Conservation (phyloP, 2,329 filamentous ascomycete species). For the Lasiodiplodia hormozganensis region DNA sequence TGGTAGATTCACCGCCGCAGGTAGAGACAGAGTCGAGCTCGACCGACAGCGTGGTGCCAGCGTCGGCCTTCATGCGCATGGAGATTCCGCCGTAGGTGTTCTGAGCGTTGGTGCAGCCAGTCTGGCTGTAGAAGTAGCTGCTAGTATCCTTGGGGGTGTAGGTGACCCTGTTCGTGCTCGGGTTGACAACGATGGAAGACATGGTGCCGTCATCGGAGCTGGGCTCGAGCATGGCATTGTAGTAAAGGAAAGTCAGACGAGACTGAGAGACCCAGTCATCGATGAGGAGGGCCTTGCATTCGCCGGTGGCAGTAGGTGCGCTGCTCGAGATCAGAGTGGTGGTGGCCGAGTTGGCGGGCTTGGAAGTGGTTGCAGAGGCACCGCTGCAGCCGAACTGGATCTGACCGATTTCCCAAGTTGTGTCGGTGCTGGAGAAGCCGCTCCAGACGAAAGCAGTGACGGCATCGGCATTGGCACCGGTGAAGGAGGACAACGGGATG, state of each 20-base stretch:
- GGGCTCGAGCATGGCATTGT: slow-evolving; percentile 64
- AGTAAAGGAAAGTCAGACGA: slow-evolving; percentile 65
- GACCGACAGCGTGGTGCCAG: slow-evolving; percentile 59
- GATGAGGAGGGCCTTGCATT: slow-evolving; percentile 57
- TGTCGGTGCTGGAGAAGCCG: slow-evolving; percentile 46
- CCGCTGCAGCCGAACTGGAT: slow-evolving; percentile 53
- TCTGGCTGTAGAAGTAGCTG: slow-evolving; percentile 66
- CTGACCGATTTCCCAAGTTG: slow-evolving; percentile 58
- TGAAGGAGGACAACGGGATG: slow-evolving; percentile 58
- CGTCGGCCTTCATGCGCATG: slow-evolving; percentile 61
- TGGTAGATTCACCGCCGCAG: slow-evolving; percentile 53
- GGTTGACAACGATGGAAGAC: slow-evolving; percentile 60
- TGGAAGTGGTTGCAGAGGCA: slow-evolving; percentile 19
- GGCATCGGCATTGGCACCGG: slow-evolving; percentile 58
- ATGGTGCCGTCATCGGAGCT: slow-evolving; percentile 65
- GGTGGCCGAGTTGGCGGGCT: slow-evolving; percentile 22
- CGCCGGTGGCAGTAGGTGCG: slow-evolving; percentile 36
- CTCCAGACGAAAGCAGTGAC: slow-evolving; percentile 55
- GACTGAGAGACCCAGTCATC: slow-evolving; percentile 70
- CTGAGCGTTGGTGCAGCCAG: slow-evolving; percentile 61
- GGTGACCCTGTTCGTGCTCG: slow-evolving; percentile 55
- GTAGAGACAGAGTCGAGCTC: slow-evolving; percentile 57
- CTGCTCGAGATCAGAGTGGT: slow-evolving; percentile 29
- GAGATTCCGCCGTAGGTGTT: slow-evolving; percentile 63
- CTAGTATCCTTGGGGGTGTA: slow-evolving; percentile 56